phyloP scores from a whole-genome alignment of 768 basidiomycete genomes.

The Hericium coralloides region DNA sequence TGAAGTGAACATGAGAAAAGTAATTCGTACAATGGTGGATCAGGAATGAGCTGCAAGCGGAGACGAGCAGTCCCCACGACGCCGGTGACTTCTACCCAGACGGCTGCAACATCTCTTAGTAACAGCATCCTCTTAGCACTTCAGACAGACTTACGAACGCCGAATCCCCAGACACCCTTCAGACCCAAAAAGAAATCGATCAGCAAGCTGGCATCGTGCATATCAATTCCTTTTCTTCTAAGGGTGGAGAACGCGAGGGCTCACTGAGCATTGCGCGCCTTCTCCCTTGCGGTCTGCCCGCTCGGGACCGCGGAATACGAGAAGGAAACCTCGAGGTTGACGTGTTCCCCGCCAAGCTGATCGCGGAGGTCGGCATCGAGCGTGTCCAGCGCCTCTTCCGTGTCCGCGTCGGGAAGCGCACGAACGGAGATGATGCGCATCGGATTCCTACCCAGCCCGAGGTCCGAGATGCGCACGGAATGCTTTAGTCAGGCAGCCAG shows the following conservation, averaged over 20 bases:
- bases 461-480: slow-evolving; percentile 62
- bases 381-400: slow-evolving; percentile 9
- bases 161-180: slow-evolving; percentile 30
- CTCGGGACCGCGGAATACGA: slow-evolving; percentile 54
- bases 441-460: slow-evolving; percentile 61
- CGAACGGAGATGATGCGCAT: slow-evolving; percentile 63
- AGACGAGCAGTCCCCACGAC: slow-evolving; percentile 54
- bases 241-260: neutral
- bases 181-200: slow-evolving; percentile 60
- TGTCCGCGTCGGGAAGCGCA: slow-evolving; percentile 38
- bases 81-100: slow-evolving; percentile 67
- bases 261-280: slow-evolving; percentile 44
- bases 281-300: slow-evolving; percentile 23
- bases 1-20: neutral
- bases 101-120: slow-evolving; percentile 44
- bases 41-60: slow-evolving; percentile 65
- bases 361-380: slow-evolving; percentile 24
- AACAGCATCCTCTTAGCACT: neutral
- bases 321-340: slow-evolving; percentile 63
- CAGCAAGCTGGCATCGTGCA: slow-evolving; percentile 30
- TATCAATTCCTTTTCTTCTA: neutral
- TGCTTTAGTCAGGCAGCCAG: slow-evolving; percentile 15
- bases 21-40: slow-evolving; percentile 44
- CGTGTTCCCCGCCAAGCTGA: slow-evolving; percentile 35
- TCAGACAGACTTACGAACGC: slow-evolving; percentile 17